Evolutionary conservation across 2,329 filamentous ascomycete species (phyloP).

Genomic region (Lecanicillium sp.): DNA sequence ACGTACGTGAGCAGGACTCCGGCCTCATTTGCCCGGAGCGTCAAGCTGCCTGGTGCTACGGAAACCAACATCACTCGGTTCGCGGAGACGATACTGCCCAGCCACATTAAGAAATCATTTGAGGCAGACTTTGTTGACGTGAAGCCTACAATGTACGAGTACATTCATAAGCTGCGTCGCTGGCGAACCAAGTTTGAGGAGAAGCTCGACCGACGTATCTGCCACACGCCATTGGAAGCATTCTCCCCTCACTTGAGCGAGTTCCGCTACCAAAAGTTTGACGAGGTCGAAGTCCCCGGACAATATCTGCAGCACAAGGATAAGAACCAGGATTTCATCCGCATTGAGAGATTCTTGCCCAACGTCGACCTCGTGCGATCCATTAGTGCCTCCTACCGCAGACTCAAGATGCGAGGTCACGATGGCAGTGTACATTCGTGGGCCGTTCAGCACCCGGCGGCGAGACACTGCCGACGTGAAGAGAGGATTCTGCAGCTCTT

Average conservation of each 20-base stretch:
- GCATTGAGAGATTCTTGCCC: conserved; percentile 93
- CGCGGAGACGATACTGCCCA: conserved; percentile 88
- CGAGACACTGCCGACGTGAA: conserved; percentile 84
- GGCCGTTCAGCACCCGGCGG: conserved; percentile 91
- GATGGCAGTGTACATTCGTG: conserved; percentile 97
- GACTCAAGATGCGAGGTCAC: conserved; percentile 92
- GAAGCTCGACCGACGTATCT: conserved; percentile 78
- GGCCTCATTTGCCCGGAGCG: conserved; percentile 76
- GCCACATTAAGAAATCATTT: conserved; percentile 92
- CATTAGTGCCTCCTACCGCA: conserved; percentile 82
- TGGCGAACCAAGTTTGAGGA: conserved; percentile 99
- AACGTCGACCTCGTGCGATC: conserved; percentile 88
- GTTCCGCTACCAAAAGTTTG: conserved; percentile 95
- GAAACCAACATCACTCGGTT: conserved; percentile 97
- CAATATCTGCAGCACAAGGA: conserved; percentile 97
- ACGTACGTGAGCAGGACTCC: conserved; percentile 88
- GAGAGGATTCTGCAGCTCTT: conserved; percentile 94
- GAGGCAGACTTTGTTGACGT: conserved; percentile 94
- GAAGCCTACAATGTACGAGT: conserved; percentile 96
- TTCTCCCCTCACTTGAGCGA: conserved; percentile 91
- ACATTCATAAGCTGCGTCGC: conserved; percentile 90
- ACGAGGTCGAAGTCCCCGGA: conserved; percentile 95
- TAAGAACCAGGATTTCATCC: conserved; percentile 97
- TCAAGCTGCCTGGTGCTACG: conserved; percentile 81
- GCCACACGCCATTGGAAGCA: conserved; percentile 66